These are phyloP conservation scores for Cladosporium sp. DNA, from an alignment of 2,329 filamentous ascomycete genomes.

Conservation along the genomic window DNA sequence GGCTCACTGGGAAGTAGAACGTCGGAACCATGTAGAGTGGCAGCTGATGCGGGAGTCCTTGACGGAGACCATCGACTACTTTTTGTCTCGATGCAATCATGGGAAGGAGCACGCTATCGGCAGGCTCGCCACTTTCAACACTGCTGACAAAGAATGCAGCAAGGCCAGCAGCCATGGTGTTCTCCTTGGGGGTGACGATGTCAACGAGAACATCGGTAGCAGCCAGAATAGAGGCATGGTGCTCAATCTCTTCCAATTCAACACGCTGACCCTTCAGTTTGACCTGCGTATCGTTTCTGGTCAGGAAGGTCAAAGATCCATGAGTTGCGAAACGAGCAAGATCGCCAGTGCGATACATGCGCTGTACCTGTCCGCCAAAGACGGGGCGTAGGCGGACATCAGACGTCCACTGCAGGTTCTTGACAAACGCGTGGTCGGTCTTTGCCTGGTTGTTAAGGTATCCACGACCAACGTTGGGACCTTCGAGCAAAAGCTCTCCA, in stretches of 20 bases:
- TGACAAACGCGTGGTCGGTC: constrained; percentile 37
- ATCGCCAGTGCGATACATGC: constrained; percentile 25
- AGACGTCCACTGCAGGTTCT: constrained; percentile 27
- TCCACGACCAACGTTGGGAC: constrained; percentile 44
- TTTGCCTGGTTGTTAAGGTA: constrained; percentile 40
- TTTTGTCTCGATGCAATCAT: constrained; percentile 10
- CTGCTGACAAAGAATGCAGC: constrained; percentile 15
- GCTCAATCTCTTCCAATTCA: constrained; percentile 26
- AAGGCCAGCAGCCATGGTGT: constrained; percentile 17
- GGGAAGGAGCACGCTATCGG: background rate
- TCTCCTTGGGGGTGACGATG: constrained; percentile 12
- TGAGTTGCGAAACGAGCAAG: constrained; percentile 21
- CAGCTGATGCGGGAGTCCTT: constrained; percentile 5
- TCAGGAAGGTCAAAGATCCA: constrained; percentile 23
- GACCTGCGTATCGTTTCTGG: constrained; percentile 26
- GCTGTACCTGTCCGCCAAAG: constrained; percentile 28
- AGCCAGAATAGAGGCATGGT: constrained; percentile 9
- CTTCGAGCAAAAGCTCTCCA: constrained; percentile 50
- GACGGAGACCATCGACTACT: constrained; percentile 4
- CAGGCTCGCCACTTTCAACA: background rate
- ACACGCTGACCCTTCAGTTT: constrained; percentile 29
- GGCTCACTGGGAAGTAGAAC: constrained; percentile 9
- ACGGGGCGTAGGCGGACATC: constrained; percentile 4
- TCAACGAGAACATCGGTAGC: constrained; percentile 4
- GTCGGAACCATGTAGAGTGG: constrained; percentile 17